Evolutionary conservation across 2,329 filamentous ascomycete species (phyloP).

Genomic region (Penicillium carneum): DNA sequence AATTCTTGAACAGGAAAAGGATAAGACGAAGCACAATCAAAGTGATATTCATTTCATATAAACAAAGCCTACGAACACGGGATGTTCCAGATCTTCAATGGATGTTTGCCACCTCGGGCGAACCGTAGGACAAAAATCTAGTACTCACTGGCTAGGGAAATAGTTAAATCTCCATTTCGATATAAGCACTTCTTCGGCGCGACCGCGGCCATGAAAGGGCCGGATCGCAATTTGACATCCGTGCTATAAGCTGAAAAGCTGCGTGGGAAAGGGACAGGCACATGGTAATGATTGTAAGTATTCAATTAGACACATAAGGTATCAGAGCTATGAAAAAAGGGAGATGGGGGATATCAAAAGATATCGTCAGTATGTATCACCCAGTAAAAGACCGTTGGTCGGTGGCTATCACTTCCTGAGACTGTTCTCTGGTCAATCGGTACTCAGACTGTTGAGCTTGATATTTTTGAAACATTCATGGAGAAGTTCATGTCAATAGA

Average conservation of each 20-base stretch:
- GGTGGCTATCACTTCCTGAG: neutral
- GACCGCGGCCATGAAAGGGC: constrained; percentile 83
- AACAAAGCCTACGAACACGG: constrained; percentile 3
- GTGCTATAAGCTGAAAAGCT: constrained; percentile 66
- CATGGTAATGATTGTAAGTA: constrained; percentile 6
- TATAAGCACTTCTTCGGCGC: constrained; percentile 99
- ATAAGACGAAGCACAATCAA: neutral
- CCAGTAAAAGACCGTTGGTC: neutral
- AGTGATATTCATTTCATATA: neutral
- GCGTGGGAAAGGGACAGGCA: constrained; percentile 25
- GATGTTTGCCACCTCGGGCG: constrained; percentile 50
- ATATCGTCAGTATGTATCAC: constrained; percentile 2
- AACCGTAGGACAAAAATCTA: constrained; percentile 51
- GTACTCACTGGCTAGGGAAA: constrained; percentile 51
- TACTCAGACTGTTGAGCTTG: constrained; percentile 48
- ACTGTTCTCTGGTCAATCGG: constrained; percentile 16
- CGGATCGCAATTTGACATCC: constrained; percentile 99
- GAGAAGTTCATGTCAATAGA: constrained; percentile 38
- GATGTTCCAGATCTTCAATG: constrained; percentile 56
- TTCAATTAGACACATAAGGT: constrained; percentile 12
- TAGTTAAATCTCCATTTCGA: constrained; percentile 44
- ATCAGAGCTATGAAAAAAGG: constrained; percentile 4
- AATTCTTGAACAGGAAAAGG: neutral
- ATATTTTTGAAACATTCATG: constrained; percentile 37
- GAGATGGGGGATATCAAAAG: neutral